These are phyloP conservation scores for Syncephalastrum monosporum DNA, from an alignment of 371 early-diverging fungal species.

Conservation along the genomic window DNA sequence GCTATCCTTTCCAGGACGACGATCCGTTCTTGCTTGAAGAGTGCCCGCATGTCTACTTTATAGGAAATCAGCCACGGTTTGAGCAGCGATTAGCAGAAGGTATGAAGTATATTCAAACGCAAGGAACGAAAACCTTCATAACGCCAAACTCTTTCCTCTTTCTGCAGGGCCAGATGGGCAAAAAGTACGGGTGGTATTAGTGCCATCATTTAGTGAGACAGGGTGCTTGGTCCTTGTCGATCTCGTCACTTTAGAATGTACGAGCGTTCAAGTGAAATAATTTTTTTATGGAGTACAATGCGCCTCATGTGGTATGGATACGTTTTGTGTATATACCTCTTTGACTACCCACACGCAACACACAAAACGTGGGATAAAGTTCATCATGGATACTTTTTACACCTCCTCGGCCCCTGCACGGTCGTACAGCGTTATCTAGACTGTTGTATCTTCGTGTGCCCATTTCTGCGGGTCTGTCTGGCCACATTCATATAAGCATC, in stretches of 20 bases:
- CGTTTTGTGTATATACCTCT: too few species aligned
- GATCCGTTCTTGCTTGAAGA: constrained; percentile 84
- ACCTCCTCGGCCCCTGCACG: too few species aligned
- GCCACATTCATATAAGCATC: too few species aligned
- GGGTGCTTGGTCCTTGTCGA: constrained; percentile 66
- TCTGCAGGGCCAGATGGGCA: constrained; percentile 47
- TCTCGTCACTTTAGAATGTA: constrained; percentile 61
- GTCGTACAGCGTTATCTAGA: too few species aligned
- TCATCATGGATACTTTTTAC: too few species aligned
- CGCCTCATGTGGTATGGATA: too few species aligned
- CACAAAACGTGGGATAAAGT: too few species aligned
- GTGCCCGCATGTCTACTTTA: constrained; percentile 82
- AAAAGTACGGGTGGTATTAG: constrained; percentile 57
- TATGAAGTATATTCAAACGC: constrained; percentile 15
- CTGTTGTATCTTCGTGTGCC: too few species aligned
- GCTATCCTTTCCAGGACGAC: constrained; percentile 78
- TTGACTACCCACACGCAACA: too few species aligned
- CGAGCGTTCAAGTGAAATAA: not conserved
- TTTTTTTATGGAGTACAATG: too few species aligned
- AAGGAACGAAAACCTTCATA: not conserved
- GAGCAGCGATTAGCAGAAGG: constrained; percentile 60
- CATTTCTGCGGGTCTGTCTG: too few species aligned
- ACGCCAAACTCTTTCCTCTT: not conserved
- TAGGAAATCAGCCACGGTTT: constrained; percentile 87
- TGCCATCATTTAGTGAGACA: constrained; percentile 66